Percentiles rank a stretch among this genome's conserved stretches.
Evolutionary conservation across 495 filamentous ascomycete species (phyloP).

Genomic region (Pyrenopolyporus hunteri): DNA sequence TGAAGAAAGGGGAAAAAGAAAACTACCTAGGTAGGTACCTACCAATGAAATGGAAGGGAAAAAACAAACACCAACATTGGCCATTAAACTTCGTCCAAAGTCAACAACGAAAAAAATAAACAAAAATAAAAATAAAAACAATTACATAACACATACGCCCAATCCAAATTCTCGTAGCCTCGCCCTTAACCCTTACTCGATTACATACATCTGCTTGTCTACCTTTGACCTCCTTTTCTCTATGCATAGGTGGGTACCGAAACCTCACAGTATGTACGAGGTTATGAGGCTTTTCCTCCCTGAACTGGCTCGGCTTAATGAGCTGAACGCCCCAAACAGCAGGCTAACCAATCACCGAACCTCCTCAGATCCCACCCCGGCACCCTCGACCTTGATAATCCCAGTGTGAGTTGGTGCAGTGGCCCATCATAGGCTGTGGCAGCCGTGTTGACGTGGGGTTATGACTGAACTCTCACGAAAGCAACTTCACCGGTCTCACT

Average conservation of each 20-base stretch:
- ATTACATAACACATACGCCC: no score
- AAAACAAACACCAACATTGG: neutral
- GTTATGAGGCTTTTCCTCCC: neutral
- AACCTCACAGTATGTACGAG: neutral
- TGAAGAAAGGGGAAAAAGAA: no score
- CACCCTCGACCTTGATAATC: neutral
- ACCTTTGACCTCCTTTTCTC: no score
- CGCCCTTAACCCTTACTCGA: no score
- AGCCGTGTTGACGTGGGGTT: conserved; percentile 26
- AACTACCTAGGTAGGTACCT: neutral
- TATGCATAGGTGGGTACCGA: no score
- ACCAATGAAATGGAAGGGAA: no score
- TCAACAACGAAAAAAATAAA: neutral
- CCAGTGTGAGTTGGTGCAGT: neutral
- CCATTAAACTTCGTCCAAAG: no score
- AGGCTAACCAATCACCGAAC: conserved; percentile 13
- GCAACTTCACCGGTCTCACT: conserved; percentile 21
- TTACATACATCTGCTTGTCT: no score
- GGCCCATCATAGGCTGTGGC: conserved; percentile 1
- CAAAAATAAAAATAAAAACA: no score
- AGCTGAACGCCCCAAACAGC: neutral
- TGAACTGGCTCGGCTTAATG: neutral
- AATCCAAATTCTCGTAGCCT: no score
- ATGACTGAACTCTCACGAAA: conserved; percentile 20
- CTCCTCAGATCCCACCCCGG: neutral